Conservation (phyloP, 2,329 filamentous ascomycete genomes). For the Colletotrichum salicis region DNA sequence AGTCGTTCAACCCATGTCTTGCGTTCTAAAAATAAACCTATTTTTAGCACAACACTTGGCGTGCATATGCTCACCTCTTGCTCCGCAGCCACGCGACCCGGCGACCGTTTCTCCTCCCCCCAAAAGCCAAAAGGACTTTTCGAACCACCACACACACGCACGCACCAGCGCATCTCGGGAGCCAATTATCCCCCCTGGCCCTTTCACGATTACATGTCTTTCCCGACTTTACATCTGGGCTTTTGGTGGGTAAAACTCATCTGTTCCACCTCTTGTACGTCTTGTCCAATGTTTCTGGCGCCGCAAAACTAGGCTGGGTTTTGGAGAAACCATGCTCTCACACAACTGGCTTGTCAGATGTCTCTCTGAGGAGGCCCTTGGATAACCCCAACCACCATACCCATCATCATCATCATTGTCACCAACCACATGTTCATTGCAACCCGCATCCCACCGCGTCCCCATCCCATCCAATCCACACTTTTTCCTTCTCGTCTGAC, state of each 20-base stretch:
- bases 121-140: not conserved
- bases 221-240: not conserved
- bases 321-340: slow-evolving; percentile 5
- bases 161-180: not conserved
- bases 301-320: not conserved
- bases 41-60: slow-evolving; percentile 27
- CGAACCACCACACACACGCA: not conserved
- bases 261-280: not conserved
- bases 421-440: slow-evolving; percentile 4
- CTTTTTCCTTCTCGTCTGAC: not conserved
- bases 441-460: too few species aligned
- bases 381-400: slow-evolving; percentile 7
- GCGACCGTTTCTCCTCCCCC: not conserved
- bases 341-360: not conserved
- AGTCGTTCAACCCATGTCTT: slow-evolving; percentile 8
- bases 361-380: not conserved
- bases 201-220: not conserved
- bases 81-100: slow-evolving; percentile 31
- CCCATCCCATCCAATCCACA: not conserved
- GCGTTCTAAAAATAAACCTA: slow-evolving; percentile 34
- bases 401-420: not conserved
- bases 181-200: not conserved
- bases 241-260: not conserved
- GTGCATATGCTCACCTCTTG: not conserved
- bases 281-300: not conserved